phyloP scores from a whole-genome alignment of 2,329 filamentous ascomycete genomes.

The Sclerotinia sclerotiorum region DNA sequence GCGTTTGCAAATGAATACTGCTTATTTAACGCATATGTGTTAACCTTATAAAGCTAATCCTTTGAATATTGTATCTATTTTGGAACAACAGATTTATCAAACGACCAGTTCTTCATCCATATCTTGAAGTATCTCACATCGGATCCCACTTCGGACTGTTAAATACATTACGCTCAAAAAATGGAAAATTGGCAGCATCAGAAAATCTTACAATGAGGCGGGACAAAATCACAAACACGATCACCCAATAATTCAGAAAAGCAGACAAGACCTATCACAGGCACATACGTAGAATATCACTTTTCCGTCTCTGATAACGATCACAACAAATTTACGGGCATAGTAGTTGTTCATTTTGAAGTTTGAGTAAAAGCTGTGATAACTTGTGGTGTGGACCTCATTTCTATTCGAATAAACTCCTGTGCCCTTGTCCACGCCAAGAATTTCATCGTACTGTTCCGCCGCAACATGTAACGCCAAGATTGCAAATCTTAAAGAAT shows the following conservation, averaged over 20 bases:
- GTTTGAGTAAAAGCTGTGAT: constrained; percentile 25
- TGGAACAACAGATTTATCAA: too few relatives aligned
- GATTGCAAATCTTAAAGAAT: constrained; percentile 6
- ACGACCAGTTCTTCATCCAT: too few relatives aligned
- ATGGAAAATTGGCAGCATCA: background rate
- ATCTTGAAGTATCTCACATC: too few relatives aligned
- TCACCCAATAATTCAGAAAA: background rate
- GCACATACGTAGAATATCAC: constrained; percentile 12
- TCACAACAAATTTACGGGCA: constrained; percentile 14
- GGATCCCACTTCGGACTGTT: too few relatives aligned
- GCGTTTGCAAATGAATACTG: background rate
- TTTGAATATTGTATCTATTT: too few relatives aligned
- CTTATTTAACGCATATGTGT: background rate
- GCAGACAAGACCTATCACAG: constrained; percentile 1
- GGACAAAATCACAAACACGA: background rate
- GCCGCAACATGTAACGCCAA: background rate
- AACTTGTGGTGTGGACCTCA: background rate
- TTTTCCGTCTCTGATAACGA: background rate
- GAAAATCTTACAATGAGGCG: background rate
- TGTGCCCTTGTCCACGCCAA: background rate
- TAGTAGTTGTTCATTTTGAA: constrained; percentile 27
- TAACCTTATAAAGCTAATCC: background rate
- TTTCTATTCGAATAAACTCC: background rate
- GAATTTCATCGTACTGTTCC: background rate
- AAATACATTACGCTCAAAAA: too few relatives aligned